Evolutionary conservation across 352 stramenopile genomes (phyloP), one percentile per base, ranked within the genome.

Genomic region (Hyphochytrium catenoides): DNA sequence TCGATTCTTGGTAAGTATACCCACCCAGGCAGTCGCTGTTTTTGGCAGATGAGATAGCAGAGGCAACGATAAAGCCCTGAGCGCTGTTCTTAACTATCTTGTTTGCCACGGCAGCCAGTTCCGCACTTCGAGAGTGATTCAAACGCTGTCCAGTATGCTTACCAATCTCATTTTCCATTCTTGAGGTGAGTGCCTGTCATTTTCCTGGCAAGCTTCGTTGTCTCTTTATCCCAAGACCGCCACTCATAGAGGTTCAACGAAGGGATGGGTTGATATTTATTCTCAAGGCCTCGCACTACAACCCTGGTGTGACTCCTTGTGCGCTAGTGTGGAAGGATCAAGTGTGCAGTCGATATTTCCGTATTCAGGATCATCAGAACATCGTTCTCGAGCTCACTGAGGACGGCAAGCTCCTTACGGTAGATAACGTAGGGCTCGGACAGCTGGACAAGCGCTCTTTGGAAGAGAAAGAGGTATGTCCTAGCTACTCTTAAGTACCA

Each of bases 231-330:
- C n/a, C n/a, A n/a, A n/a, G n/a, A n/a, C n/a, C n/a, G n/a, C n/a
- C n/a, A n/a, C n/a, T n/a, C n/a, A n/a, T n/a, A n/a, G n/a, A n/a
- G n/a, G n/a, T n/a, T n/a, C n/a, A n/a, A n/a, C n/a, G n/a, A n/a
- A 85, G 71, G 43, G 76, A 91, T 41, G 76, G 74, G 1, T 51
- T 91, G 22, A 41, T 91, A 6, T 91, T 91, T 34, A 75, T 75
- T 51, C 62, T 77, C 52, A 90, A 90, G 43, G 57, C 65, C 5
- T 72, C 58, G 1, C 65, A 87, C 35, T 91, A 91, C 41, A 62
- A 76, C n/a, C 58, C 82, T 22, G 76, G 73, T 1, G 48, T 86
- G 4, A 78, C 74, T 7, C 72, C 76, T 2, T 58, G 87, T 7
- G 64, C 63, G 18, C 43, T 87, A n/a, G 54, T 86, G 17, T 91